Percentiles rank a stretch among this genome's conserved stretches.
Evolutionary conservation across 2,329 filamentous ascomycete genomes (phyloP).

Genomic region (Fusarium piperis): DNA sequence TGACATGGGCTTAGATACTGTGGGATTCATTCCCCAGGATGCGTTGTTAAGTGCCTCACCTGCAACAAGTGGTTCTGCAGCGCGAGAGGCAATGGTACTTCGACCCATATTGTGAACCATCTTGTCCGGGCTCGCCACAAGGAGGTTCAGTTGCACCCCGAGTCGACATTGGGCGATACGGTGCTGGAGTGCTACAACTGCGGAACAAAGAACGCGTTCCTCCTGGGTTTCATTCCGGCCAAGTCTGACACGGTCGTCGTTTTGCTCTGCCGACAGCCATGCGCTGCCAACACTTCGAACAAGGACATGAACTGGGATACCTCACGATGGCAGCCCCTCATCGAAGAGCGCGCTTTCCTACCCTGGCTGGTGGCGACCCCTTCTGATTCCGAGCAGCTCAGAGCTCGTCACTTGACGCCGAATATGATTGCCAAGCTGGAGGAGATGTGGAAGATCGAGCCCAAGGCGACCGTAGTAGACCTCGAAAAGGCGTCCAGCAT

Average conservation of each 20-base stretch:
- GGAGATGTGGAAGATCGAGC: constrained; percentile 98
- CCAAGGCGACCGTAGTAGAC: constrained; percentile 86
- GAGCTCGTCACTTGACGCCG: constrained; percentile 89
- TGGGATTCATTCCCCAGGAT: constrained; percentile 94
- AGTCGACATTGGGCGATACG: constrained; percentile 92
- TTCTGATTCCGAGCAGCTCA: constrained; percentile 93
- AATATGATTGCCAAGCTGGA: constrained; percentile 96
- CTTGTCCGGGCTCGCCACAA: constrained; percentile 97
- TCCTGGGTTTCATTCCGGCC: constrained; percentile 96
- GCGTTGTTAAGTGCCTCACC: constrained; percentile 93
- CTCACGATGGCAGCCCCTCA: constrained; percentile 95
- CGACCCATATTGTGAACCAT: constrained; percentile 98
- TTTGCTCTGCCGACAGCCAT: constrained; percentile 94
- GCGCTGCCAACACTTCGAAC: constrained; percentile 90
- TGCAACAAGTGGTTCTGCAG: constrained; percentile 99
- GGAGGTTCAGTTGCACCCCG: constrained; percentile 96
- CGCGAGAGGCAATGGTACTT: constrained; percentile 93
- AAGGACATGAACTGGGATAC: constrained; percentile 99
- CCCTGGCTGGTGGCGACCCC: constrained; percentile 91
- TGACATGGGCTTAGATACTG: constrained; percentile 75
- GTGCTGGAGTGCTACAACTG: constrained; percentile 99
- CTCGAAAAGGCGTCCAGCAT: constrained; percentile 90
- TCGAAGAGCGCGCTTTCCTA: constrained; percentile 95
- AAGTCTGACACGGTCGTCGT: constrained; percentile 99
- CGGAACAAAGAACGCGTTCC: constrained; percentile 98